Percentiles rank a stretch among this genome's conserved stretches.
Evolutionary conservation across 2,329 filamentous ascomycete genomes (phyloP).

Genomic region (Colletotrichum gloeosporioides): DNA sequence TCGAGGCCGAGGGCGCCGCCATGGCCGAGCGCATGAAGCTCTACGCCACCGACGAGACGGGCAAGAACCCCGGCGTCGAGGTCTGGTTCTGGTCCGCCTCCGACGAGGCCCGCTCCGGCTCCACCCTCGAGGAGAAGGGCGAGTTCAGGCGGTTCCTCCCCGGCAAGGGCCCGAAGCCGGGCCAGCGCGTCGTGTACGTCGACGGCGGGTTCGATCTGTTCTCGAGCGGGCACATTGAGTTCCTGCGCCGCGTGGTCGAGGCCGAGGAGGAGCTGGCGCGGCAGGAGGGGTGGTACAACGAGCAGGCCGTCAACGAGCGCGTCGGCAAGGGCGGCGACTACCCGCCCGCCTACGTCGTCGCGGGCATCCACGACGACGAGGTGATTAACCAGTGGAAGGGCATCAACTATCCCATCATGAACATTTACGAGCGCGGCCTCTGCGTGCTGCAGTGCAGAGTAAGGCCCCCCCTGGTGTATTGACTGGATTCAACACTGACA

Average conservation of each 20-base stretch:
- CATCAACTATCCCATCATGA: constrained; percentile 99
- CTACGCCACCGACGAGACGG: constrained; percentile 88
- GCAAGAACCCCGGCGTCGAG: constrained; percentile 77
- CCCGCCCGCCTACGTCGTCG: constrained; percentile 84
- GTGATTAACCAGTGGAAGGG: constrained; percentile 98
- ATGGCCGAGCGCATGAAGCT: constrained; percentile 81
- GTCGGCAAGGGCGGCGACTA: constrained; percentile 75
- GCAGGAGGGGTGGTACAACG: constrained; percentile 75
- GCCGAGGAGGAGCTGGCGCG: constrained; percentile 74
- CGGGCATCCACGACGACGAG: constrained; percentile 91
- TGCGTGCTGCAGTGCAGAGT: constrained; percentile 95
- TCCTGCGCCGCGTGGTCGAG: constrained; percentile 78
- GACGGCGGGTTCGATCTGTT: constrained; percentile 98
- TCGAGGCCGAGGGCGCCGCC: constrained; percentile 63
- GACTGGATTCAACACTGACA: background rate
- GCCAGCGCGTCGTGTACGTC: constrained; percentile 90
- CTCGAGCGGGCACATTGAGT: constrained; percentile 96
- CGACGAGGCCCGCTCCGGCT: constrained; percentile 48
- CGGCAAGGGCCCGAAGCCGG: constrained; percentile 74
- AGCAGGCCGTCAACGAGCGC: constrained; percentile 68
- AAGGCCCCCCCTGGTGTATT: background rate
- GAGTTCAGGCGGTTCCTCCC: constrained; percentile 71
- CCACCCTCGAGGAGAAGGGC: constrained; percentile 64
- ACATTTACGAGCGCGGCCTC: constrained; percentile 93
- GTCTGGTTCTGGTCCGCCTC: constrained; percentile 84